Conservation (phyloP, 208 protist species). For the Wallacemonas sp. region DNA sequence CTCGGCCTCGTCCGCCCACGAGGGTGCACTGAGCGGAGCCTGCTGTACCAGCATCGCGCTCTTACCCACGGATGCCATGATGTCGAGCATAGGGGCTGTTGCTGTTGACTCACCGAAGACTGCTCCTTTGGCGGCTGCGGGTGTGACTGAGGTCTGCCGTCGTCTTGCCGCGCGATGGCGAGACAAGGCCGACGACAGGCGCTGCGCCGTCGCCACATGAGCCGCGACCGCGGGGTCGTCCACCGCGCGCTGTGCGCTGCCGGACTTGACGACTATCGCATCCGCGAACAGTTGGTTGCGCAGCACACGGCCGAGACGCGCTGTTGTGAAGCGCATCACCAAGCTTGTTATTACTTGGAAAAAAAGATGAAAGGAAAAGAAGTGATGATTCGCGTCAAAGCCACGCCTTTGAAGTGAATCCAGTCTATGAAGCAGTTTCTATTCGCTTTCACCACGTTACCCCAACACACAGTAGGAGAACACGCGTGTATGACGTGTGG, state of each 20-base stretch:
- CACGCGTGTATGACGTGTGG: too few relatives aligned
- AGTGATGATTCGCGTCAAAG: too few relatives aligned
- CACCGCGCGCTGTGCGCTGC: not conserved
- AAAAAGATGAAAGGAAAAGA: too few relatives aligned
- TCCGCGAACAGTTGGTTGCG: conserved; percentile 5
- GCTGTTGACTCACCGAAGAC: not conserved
- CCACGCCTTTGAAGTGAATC: too few relatives aligned
- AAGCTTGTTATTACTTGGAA: too few relatives aligned
- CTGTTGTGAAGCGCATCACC: too few relatives aligned
- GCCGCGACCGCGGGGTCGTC: not conserved
- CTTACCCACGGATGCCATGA: not conserved
- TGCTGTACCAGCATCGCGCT: not conserved
- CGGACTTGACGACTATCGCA: not conserved
- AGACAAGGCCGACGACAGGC: not conserved
- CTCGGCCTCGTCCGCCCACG: not conserved
- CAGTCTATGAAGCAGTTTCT: too few relatives aligned
- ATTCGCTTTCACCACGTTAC: too few relatives aligned
- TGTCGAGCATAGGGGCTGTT: not conserved
- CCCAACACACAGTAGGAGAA: too few relatives aligned
- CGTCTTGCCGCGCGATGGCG: not conserved
- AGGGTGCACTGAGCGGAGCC: not conserved
- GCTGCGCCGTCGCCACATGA: not conserved
- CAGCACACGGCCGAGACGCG: not conserved
- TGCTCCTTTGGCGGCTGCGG: not conserved
- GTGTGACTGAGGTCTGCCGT: not conserved